Evolutionary conservation across 345 rosid species (phyloP).

Genomic region (Brassica incana): DNA sequence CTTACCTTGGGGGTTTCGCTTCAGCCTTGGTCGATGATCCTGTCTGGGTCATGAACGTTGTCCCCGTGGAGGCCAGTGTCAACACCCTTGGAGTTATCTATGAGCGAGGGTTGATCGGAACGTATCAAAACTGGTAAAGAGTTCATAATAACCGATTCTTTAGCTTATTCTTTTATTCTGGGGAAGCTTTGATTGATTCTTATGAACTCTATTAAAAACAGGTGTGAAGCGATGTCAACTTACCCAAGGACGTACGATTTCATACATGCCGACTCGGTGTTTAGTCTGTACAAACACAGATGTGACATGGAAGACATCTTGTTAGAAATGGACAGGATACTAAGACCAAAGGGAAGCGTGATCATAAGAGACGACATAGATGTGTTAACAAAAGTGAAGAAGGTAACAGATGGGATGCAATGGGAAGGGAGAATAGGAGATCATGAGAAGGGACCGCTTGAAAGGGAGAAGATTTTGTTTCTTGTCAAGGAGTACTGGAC

Average conservation of each 20-base stretch:
- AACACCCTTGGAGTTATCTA: conserved; percentile 78
- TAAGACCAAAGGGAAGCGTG: conserved; percentile 81
- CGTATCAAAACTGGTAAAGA: conserved; percentile 80
- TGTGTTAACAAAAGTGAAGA: conserved; percentile 59
- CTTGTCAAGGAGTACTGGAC: conserved; percentile 82
- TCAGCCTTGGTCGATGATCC: conserved; percentile 72
- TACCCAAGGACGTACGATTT: conserved; percentile 94
- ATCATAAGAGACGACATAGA: conserved; percentile 88
- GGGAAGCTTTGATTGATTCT: conserved; percentile 5
- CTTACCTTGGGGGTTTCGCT: conserved; percentile 80
- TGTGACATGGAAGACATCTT: conserved; percentile 77
- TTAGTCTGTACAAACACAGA: conserved; percentile 62
- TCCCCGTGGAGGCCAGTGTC: conserved; percentile 57
- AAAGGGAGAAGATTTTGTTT: conserved; percentile 73
- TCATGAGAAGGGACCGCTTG: conserved; percentile 73
- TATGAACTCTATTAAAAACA: background rate
- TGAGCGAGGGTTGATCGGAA: conserved; percentile 86
- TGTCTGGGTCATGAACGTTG: conserved; percentile 79
- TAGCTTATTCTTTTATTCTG: background rate
- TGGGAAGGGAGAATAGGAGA: conserved; percentile 79
- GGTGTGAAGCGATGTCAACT: conserved; percentile 94
- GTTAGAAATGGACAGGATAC: conserved; percentile 85
- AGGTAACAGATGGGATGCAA: conserved; percentile 61
- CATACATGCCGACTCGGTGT: conserved; percentile 73
- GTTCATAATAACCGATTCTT: background rate